Conservation (phyloP, 1,284 basidiomycete genomes). For the Cerrena zonata region DNA sequence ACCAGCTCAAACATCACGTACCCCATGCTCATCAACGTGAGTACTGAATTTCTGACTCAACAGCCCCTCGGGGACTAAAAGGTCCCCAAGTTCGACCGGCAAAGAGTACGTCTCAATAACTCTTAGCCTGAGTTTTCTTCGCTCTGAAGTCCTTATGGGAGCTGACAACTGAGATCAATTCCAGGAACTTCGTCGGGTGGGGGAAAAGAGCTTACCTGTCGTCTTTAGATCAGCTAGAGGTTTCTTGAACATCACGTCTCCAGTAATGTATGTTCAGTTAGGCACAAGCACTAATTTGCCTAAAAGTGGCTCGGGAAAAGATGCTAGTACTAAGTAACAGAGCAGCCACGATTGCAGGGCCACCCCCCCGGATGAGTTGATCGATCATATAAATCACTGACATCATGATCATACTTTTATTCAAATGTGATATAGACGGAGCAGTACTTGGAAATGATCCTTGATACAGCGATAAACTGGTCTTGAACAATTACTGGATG, state of each 20-base stretch:
- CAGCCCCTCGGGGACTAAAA: constrained; percentile 67
- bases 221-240: constrained; percentile 61
- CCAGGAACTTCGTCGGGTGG: not conserved
- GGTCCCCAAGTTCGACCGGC: constrained; percentile 49
- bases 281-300: no score
- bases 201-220: constrained; percentile 34
- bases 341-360: no score
- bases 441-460: no score
- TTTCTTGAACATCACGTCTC: constrained; percentile 74
- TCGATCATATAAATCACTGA: no score
- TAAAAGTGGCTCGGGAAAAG: no score
- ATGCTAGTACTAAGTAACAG: no score
- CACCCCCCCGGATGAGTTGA: no score
- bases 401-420: no score
- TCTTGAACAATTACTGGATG: no score
- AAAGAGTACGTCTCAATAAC: constrained; percentile 44
- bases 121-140: constrained; percentile 61
- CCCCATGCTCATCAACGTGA: constrained; percentile 57
- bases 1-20: constrained; percentile 32
- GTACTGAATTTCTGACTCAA: constrained; percentile 61
- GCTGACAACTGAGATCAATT: constrained; percentile 30
- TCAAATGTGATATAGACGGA: no score
- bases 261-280: no score
- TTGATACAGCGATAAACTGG: no score
- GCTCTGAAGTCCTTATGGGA: constrained; percentile 63